Percentiles rank a stretch among this genome's conserved stretches.
Conservation (phyloP, 768 basidiomycete genomes). For the Cystobasidium ongulense region DNA sequence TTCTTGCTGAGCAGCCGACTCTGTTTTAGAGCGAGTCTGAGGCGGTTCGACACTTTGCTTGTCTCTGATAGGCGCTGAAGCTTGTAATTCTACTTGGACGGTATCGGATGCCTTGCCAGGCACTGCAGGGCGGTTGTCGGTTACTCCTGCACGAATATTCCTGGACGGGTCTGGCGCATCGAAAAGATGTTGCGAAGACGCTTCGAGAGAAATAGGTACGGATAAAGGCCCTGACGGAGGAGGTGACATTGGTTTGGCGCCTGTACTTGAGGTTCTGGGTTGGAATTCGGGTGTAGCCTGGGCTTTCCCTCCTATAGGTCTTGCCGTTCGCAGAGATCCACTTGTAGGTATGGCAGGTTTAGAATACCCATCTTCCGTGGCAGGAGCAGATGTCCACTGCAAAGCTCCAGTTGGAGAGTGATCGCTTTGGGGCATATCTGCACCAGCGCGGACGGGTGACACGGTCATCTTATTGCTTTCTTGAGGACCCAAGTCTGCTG, state of each 20-base stretch:
- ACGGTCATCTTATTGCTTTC: not conserved
- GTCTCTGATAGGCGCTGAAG: not conserved
- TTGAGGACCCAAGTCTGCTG: not conserved
- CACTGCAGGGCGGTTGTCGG: not conserved
- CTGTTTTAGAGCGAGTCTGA: not conserved
- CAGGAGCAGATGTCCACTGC: not conserved
- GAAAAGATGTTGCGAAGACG: not conserved
- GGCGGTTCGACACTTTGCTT: not conserved
- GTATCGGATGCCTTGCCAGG: not conserved
- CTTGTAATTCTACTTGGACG: not conserved
- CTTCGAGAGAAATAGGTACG: not conserved
- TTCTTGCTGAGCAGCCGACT: not conserved
- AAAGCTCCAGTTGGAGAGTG: constrained; percentile 38
- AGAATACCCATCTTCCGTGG: not conserved
- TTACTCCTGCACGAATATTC: not conserved
- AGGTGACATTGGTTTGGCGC: not conserved
- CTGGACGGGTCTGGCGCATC: not conserved
- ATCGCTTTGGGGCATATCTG: constrained; percentile 58
- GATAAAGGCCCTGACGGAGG: not conserved
- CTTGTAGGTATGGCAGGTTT: not conserved
- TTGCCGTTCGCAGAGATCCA: not conserved
- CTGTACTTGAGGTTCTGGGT: not conserved
- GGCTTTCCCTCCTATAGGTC: not conserved
- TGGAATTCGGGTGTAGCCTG: not conserved
- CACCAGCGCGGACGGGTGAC: not conserved